phyloP scores from a whole-genome alignment of 1,284 basidiomycete genomes.

The Trametes polyzona region DNA sequence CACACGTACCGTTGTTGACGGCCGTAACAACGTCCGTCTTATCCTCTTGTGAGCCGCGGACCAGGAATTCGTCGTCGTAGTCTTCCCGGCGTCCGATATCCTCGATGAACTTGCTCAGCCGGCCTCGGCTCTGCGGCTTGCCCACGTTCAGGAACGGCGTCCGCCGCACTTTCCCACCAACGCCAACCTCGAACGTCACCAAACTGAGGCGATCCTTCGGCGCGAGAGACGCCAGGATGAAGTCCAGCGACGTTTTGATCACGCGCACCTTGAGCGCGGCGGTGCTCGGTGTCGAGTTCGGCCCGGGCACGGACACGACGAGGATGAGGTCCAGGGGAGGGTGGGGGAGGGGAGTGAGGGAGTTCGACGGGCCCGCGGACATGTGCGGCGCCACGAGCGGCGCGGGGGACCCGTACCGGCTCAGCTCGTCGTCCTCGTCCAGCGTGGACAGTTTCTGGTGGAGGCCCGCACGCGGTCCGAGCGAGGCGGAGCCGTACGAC shows the following conservation, averaged over 20 bases:
- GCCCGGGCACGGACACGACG: conserved; percentile 85
- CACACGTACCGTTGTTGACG: conserved; percentile 80
- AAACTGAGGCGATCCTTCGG: conserved; percentile 81
- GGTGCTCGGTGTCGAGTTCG: conserved; percentile 72
- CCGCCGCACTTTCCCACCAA: conserved; percentile 78
- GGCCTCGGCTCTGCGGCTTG: conserved; percentile 65
- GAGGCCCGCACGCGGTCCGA: conserved; percentile 28
- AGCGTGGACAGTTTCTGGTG: conserved; percentile 63
- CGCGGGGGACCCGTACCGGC: conserved; percentile 56
- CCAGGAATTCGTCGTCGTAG: conserved; percentile 72
- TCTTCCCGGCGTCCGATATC: conserved; percentile 58
- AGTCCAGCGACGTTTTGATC: conserved; percentile 84
- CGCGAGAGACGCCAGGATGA: conserved; percentile 77
- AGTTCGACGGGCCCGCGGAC: conserved; percentile 77
- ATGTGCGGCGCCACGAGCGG: conserved; percentile 74
- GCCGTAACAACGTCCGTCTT: conserved; percentile 96
- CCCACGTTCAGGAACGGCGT: conserved; percentile 87
- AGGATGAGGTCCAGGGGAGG: conserved; percentile 91
- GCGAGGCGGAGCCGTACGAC: conserved; percentile 55
- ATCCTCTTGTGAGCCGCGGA: conserved; percentile 82
- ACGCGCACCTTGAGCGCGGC: conserved; percentile 85
- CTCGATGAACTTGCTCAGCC: conserved; percentile 80
- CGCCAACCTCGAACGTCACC: conserved; percentile 88
- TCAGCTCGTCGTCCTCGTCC: conserved; percentile 70
- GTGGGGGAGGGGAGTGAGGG: conserved; percentile 79